Base-by-base conservation (phyloP, 1,284 basidiomycete genomes). In the Puccinia hordei region DNA sequence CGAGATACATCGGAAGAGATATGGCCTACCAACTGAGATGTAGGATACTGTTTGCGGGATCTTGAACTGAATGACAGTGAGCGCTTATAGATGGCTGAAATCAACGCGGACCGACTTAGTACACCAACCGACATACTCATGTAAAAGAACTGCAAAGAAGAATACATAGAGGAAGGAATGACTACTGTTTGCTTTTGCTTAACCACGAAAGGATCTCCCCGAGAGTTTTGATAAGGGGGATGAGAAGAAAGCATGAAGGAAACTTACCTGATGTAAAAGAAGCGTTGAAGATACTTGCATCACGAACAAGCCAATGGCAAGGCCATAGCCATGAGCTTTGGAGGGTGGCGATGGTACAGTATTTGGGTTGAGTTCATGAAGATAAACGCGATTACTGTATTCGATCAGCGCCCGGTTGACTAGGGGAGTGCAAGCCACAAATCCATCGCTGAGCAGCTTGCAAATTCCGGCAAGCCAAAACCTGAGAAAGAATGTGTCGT, bases 1-100 rank as follows among this genome's bases (percentile, higher is more conserved):
- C 95, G 89, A 22, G 91, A 92, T 44, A 94, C 90, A 85, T 98
- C 95, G 0, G 94, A 95, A 5, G 93, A 94, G 82, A 98, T 95
- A 86, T 95, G 93, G 84, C 94, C 96, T 82, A 96, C 91, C 57
- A 95, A 89, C 84, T 91, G 91, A 53, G 94, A 94, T 83, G 93
- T 95, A 0, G 92, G 90, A 41, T 95, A 88, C 4, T 30, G 91
- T 91, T 2, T 91, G 90, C n/a, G 95, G 90, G 12, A 93, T 90
- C 73, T 93, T 92, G 27, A 92, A 90, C 2, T 92, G 68, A 98
- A 88, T 53, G 88, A 89, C 46, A 97, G 88, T 1, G 93, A 90
- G 68, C 91, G 90, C 44, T 90, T 88, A 86, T 95, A 98, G 78
- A 98, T 92, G 12, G 92, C 91, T 0, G 93, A 91, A 83, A 98